Base-by-base conservation (phyloP, 352 stramenopile species). In the Pelagophyceae sp. region DNA sequence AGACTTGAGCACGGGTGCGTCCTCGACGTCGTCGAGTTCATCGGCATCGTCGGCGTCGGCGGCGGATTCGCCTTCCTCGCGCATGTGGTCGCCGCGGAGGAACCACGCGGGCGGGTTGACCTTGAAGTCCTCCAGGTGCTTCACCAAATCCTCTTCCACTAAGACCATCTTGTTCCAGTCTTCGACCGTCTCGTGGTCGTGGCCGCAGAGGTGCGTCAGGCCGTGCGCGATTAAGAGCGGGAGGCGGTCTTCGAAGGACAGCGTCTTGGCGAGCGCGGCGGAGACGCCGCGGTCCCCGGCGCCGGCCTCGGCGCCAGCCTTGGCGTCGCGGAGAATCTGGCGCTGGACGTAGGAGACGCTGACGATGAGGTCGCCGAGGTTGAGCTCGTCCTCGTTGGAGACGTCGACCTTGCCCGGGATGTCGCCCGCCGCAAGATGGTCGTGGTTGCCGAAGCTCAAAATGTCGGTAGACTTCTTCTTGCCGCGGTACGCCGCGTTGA, bases 101-200 rank as follows among this genome's bases (percentile, higher is more conserved):
- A n/a, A n/a, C n/a, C n/a, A n/a, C n/a, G n/a, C n/a, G n/a, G n/a
- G n/a, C n/a, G n/a, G n/a, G n/a, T n/a, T n/a, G n/a, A n/a, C n/a
- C n/a, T n/a, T n/a, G n/a, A n/a, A n/a, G n/a, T n/a, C n/a, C n/a
- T n/a, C n/a, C n/a, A n/a, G n/a, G n/a, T n/a, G n/a, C n/a, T n/a
- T n/a, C n/a, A n/a, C n/a, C n/a, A n/a, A n/a, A n/a, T n/a, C n/a
- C n/a, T 86, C 83, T 70, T 86, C 83, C 20, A 78, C 29, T 11
- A 38, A 40, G 45, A 84, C 82, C 83, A 86, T 86, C 31, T 69
- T 50, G 61, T 83, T 54, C 71, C 82, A 84, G 32, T 86, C 83
- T n/a, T 83, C 65, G 6, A 82, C 77, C 15, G 76, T 84, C 76
- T 86, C 83, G 77, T 86, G 83, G 71, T 86, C 83, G 76, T 84